Evolutionary conservation across 371 early-diverging fungal species (phyloP).

Genomic region (Mucor racemosus): DNA sequence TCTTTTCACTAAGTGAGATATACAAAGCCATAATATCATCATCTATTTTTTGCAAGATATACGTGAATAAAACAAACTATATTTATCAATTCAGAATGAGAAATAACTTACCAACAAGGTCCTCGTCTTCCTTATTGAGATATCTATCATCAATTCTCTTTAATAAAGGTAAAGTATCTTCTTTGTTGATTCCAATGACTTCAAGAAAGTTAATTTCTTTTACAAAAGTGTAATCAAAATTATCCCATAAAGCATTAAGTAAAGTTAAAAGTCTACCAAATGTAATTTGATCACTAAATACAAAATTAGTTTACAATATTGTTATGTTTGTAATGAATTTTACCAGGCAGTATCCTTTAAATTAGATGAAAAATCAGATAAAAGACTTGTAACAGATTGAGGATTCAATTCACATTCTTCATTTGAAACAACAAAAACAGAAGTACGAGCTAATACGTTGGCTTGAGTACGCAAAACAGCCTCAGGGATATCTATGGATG

Average conservation of each 20-base stretch:
- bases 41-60: slow-evolving; percentile 22
- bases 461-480: slow-evolving; percentile 45
- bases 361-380: slow-evolving; percentile 18
- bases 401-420: slow-evolving; percentile 15
- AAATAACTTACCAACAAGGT: slow-evolving; percentile 32
- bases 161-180: not conserved
- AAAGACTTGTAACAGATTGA: slow-evolving; percentile 12
- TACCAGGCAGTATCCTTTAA: slow-evolving; percentile 30
- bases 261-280: slow-evolving; percentile 27
- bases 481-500: slow-evolving; percentile 32
- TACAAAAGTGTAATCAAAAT: slow-evolving; percentile 31
- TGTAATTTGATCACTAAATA: slow-evolving; percentile 2
- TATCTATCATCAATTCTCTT: slow-evolving; percentile 29
- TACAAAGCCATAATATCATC: slow-evolving; percentile 32
- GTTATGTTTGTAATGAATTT: not conserved
- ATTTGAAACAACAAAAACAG: slow-evolving; percentile 33
- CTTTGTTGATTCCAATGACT: slow-evolving; percentile 12
- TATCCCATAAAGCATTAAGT: slow-evolving; percentile 37
- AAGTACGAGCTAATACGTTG: slow-evolving; percentile 38
- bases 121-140: slow-evolving; percentile 32
- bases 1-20: slow-evolving; percentile 31
- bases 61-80: not conserved
- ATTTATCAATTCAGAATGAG: no score
- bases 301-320: not conserved
- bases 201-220: slow-evolving; percentile 9